Evolutionary conservation across 2,329 filamentous ascomycete species (phyloP).

Genomic region (Colletotrichum lini): DNA sequence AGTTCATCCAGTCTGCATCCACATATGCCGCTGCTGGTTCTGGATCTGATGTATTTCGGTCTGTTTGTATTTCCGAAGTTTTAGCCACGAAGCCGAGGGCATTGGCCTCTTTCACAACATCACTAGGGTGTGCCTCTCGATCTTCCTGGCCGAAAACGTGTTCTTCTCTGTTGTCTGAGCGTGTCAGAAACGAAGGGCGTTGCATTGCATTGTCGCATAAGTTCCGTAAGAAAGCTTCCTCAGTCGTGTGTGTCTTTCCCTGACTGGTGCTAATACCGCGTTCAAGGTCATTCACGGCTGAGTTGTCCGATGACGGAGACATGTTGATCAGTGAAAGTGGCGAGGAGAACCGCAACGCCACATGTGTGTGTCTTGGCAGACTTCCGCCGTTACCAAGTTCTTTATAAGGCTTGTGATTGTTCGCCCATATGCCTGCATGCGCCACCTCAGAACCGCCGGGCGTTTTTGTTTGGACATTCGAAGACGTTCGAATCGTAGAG

Average conservation of each 20-base stretch:
- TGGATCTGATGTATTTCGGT: background rate
- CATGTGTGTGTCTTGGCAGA: background rate
- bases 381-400: background rate
- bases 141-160: background rate
- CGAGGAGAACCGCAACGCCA: background rate
- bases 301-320: background rate
- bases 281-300: background rate
- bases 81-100: background rate
- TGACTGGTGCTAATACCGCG: too few species aligned
- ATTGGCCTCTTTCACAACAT: too few species aligned
- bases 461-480: background rate
- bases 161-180: background rate
- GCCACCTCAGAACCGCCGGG: background rate
- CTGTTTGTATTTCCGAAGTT: background rate
- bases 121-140: background rate
- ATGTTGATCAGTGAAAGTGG: background rate
- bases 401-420: background rate
- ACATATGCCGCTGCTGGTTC: background rate
- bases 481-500: constrained; percentile 2
- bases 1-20: constrained; percentile 35
- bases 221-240: background rate
- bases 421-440: too few species aligned
- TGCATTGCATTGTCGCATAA: background rate
- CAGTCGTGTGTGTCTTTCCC: background rate
- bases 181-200: background rate